Base-by-base conservation (phyloP, 371 early-diverging fungal species). In the Mucor indicus region DNA sequence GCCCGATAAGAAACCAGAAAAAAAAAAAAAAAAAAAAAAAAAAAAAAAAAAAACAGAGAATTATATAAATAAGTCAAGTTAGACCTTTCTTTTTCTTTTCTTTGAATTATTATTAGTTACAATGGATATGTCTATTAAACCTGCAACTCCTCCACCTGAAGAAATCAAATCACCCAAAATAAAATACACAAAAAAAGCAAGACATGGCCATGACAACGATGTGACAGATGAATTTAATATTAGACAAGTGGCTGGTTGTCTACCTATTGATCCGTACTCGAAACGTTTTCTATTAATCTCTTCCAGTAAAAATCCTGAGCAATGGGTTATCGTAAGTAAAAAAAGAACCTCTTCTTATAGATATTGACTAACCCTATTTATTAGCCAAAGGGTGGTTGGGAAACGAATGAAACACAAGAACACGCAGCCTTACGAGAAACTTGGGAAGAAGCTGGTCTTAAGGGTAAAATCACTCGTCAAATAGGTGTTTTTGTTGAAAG, bases 361-460 rank as follows among this genome's bases (percentile, higher is more conserved):
- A n/a, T n/a, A n/a, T n/a, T n/a, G n/a, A n/a, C n/a, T n/a, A n/a
- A n/a, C n/a, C n/a, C n/a, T n/a, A n/a, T n/a, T n/a, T n/a, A n/a
- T 22, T 59, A 77, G 64, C 84, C 84, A 8, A 84, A 84, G 56
- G 85, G 85, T 13, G 85, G 85, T 20, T 84, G 85, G 85, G 85
- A 84, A 52, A 64, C 64, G 21, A 81, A 84, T 42, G 85, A 84
- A 58, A 75, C 81, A 10, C 75, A 79, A 52, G 80, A 79, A 51
- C 75, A 81, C 15, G 85, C 85, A 6, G 85, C 85, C 5, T 48
- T 69, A 11, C 68, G 85, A 32, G 85, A 84, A 47, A 84, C 85
- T 3, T 84, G 80, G 76, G 85, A 84, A 64, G 85, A 84, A 69
- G 82, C 81, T 7, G 84, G 84, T 12, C 65, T 72, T 6, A 72